These are phyloP conservation scores for Conoideocrella luteorostrata DNA, from an alignment of 2,329 filamentous ascomycete species.

Conservation along the genomic window DNA sequence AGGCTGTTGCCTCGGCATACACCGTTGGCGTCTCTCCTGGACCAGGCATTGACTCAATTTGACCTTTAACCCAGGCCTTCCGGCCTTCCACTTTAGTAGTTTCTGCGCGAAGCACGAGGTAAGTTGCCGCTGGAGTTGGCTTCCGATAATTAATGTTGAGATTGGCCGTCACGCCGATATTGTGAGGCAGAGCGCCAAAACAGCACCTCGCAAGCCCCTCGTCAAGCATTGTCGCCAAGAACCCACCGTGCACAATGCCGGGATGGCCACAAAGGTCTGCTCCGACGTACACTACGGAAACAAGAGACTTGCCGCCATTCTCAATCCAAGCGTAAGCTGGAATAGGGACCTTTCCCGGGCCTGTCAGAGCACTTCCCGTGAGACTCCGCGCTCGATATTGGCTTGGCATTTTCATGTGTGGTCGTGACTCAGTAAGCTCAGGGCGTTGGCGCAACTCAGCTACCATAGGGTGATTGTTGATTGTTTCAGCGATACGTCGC, in stretches of 20 bases:
- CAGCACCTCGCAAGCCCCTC: slow-evolving; percentile 84
- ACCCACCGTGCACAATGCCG: slow-evolving; percentile 82
- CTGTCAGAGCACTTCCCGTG: slow-evolving; percentile 73
- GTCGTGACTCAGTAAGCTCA: slow-evolving; percentile 68
- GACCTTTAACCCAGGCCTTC: slow-evolving; percentile 89
- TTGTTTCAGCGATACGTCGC: slow-evolving; percentile 61
- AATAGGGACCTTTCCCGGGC: slow-evolving; percentile 68
- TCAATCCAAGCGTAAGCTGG: slow-evolving; percentile 76
- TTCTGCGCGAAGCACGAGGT: slow-evolving; percentile 69
- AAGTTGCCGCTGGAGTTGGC: slow-evolving; percentile 69
- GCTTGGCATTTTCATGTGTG: slow-evolving; percentile 78
- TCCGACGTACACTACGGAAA: slow-evolving; percentile 73
- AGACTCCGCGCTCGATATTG: slow-evolving; percentile 66
- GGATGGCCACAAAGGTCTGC: slow-evolving; percentile 80
- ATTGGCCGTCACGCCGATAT: slow-evolving; percentile 79
- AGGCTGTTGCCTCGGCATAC: slow-evolving; percentile 73
- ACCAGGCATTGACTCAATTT: slow-evolving; percentile 69
- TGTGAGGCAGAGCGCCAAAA: slow-evolving; percentile 81
- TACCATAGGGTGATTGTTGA: slow-evolving; percentile 70
- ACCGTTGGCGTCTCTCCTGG: slow-evolving; percentile 56
- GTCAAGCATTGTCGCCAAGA: slow-evolving; percentile 88
- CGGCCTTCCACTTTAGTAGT: slow-evolving; percentile 84
- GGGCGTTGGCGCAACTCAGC: slow-evolving; percentile 59
- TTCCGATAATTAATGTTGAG: slow-evolving; percentile 76
- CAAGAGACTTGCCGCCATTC: slow-evolving; percentile 59